These are phyloP conservation scores for Triticum urartu DNA, from an alignment of 176 grass and related monocot genomes.

Conservation along the genomic window DNA sequence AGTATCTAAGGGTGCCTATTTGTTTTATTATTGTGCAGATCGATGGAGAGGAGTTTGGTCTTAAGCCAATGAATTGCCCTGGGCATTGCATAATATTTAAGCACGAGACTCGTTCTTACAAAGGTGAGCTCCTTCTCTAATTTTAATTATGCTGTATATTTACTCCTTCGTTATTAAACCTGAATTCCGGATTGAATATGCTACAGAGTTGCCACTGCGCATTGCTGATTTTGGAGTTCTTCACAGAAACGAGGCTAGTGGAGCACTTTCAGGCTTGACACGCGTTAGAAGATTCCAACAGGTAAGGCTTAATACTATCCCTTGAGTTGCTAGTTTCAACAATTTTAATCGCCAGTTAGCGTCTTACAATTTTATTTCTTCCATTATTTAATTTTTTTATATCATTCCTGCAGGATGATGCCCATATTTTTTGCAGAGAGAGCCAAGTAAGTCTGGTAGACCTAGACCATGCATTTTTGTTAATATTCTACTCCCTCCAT, in stretches of 20 bases:
- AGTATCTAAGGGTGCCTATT: neutral
- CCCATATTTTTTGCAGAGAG: conserved; percentile 97
- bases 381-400: too few relatives aligned
- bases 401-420: conserved; percentile 69
- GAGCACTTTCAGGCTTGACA: conserved; percentile 93
- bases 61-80: conserved; percentile 99
- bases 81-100: conserved; percentile 99
- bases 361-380: neutral
- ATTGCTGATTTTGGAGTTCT: conserved; percentile 98
- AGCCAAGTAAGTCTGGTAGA: conserved; percentile 65
- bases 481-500: too few relatives aligned
- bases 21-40: conserved; percentile 47
- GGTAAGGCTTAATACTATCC: conserved; percentile 44
- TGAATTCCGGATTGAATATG: neutral
- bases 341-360: too few relatives aligned
- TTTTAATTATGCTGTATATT: conserved; percentile 21
- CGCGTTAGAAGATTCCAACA: conserved; percentile 99
- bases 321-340: neutral
- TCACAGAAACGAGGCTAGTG: conserved; percentile 92
- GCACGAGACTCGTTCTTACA: conserved; percentile 85
- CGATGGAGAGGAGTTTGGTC: conserved; percentile 95
- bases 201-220: conserved; percentile 90
- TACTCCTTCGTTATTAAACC: neutral
- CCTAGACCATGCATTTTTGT: neutral
- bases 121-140: conserved; percentile 57